A percentile compares a stretch with the other conserved stretches of the same genome.
phyloP scores from a whole-genome alignment of 257 asterid species.

The Gentiana macrophylla region DNA sequence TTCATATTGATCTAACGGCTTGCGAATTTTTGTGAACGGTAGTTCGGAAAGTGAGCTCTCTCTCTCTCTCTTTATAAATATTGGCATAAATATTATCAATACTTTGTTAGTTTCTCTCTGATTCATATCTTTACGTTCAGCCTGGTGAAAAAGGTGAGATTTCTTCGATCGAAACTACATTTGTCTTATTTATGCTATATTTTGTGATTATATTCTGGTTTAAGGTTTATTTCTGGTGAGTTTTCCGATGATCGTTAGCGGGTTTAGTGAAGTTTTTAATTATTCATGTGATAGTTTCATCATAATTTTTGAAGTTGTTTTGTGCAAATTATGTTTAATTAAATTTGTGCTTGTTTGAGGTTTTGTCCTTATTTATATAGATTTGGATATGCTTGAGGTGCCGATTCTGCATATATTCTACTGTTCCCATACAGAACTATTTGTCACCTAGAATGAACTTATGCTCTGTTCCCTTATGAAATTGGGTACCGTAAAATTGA shows the following conservation, averaged over 20 bases:
- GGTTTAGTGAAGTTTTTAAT: background rate
- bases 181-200: background rate
- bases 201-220: background rate
- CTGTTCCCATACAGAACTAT: background rate
- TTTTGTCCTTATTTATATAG: background rate
- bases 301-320: background rate
- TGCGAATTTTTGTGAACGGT: background rate
- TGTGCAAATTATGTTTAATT: background rate
- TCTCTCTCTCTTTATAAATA: conserved; percentile 5
- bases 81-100: background rate
- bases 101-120: conserved; percentile 4
- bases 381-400: background rate
- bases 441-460: background rate
- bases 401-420: background rate
- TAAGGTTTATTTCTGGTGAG: background rate
- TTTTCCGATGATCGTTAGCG: background rate
- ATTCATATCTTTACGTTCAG: background rate
- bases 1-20: conserved; percentile 8
- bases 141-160: conserved; percentile 15
- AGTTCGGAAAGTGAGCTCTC: conserved; percentile 6
- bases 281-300: background rate
- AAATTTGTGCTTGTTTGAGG: too few species aligned
- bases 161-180: background rate
- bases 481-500: background rate
- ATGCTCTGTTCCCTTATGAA: background rate